Evolutionary conservation across 2,329 filamentous ascomycete species (phyloP), one percentile per base, ranked within the genome.

Genomic region (Dactylonectria estremocensis): DNA sequence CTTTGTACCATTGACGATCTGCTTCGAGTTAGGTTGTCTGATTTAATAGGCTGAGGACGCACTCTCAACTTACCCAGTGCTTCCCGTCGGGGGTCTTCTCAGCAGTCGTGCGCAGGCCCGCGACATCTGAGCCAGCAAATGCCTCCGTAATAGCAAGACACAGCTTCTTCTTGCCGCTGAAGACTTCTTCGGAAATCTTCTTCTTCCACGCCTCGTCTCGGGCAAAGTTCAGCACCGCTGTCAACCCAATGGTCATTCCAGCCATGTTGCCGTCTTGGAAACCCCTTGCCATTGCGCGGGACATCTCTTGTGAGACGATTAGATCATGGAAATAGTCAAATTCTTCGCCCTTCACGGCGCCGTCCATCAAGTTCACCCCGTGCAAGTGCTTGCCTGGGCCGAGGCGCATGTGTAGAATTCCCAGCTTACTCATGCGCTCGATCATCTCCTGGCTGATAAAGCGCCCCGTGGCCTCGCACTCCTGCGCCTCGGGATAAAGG

Each of bases 251-350:
- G 31, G 91, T 91, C 92, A 97, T 94, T 59, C 94, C 94, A 2
- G 93, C 92, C 88, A 97, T 90, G 81, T 94, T 95, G 3, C 93
- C 94, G 78, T 97, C 94, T 79, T 94, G 91, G 82, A 96, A 97
- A 1, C 94, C 94, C 74, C 93, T 85, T 31, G 92, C 90, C 79
- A 92, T 93, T 7, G 89, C 84, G 35, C 94, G 87, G 1, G 88
- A 86, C 72, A 93, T 82, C 81, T 97, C 94, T 81, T 97, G 94
- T 9, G 86, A 83, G 59, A 93, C 84, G 71, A 97, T 89, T 78
- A 96, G 79, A 78, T 96, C 94, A 80, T 96, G 93, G 81, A 97
- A 93, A 81, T 95, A 95, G 80, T 97, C 93, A 74, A 95, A 97
- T 69, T 95, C 91, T 80, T 94, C 90, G 57, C 92, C 92, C 77